Evolutionary conservation across 768 basidiomycete genomes (phyloP).

Genomic region (Rhizopogon sp.): DNA sequence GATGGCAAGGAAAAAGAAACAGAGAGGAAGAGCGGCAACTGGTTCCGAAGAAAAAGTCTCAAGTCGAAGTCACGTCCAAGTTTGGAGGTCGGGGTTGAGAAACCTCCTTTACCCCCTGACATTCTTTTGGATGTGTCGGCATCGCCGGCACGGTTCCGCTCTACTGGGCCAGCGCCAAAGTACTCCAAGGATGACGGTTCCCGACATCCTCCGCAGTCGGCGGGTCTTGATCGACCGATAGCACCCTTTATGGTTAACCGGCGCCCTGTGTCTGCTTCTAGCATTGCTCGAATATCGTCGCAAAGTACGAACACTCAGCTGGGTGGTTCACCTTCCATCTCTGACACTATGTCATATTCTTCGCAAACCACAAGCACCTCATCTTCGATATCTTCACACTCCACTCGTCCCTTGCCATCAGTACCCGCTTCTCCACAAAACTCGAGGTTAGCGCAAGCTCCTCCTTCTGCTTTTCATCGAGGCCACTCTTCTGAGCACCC

Average conservation of each 20-base stretch:
- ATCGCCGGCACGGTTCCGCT: constrained; percentile 19
- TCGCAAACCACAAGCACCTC: constrained; percentile 6
- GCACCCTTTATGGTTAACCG: constrained; percentile 9
- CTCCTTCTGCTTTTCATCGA: constrained; percentile 15
- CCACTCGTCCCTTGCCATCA: constrained; percentile 13
- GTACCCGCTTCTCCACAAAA: constrained; percentile 28
- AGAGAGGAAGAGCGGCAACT: constrained; percentile 32
- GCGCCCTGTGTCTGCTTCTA: constrained; percentile 7
- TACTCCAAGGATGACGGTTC: constrained; percentile 19
- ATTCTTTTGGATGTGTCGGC: constrained; percentile 1
- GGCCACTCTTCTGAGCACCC: constrained; percentile 13
- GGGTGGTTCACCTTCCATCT: constrained; percentile 20
- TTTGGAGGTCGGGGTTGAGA: constrained; percentile 14
- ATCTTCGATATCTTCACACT: constrained; percentile 3
- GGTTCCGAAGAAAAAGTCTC: constrained; percentile 26
- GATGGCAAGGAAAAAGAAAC: constrained; percentile 31
- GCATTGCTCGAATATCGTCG: neutral
- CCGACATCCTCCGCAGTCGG: constrained; percentile 15
- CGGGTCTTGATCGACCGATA: constrained; percentile 3
- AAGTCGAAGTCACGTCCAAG: constrained; percentile 19
- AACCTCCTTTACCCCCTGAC: constrained; percentile 11
- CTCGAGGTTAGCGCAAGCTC: constrained; percentile 8
- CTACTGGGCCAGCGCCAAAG: constrained; percentile 14
- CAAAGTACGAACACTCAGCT: constrained; percentile 14
- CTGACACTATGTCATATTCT: constrained; percentile 5